These are phyloP conservation scores for Nannochloropsis salina DNA, from an alignment of 108 stramenopile species.

Conservation along the genomic window DNA sequence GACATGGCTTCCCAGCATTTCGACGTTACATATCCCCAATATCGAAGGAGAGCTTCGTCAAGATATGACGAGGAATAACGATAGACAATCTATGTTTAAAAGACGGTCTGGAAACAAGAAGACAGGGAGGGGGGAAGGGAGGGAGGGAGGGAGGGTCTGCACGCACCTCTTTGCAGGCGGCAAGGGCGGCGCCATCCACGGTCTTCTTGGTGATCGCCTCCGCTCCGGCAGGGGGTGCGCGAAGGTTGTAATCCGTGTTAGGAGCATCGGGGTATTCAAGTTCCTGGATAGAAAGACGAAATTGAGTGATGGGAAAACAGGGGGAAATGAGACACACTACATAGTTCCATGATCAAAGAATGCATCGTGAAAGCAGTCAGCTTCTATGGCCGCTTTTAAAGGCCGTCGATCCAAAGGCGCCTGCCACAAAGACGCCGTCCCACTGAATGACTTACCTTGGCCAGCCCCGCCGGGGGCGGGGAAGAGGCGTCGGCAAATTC, in stretches of 20 bases:
- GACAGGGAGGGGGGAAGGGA: neutral
- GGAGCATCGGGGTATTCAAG: slow-evolving; percentile 92
- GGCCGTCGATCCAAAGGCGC: too few species aligned
- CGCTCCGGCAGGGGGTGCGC: slow-evolving; percentile 67
- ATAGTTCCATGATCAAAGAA: neutral
- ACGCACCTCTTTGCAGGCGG: slow-evolving; percentile 31
- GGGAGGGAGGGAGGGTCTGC: neutral
- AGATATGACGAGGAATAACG: neutral
- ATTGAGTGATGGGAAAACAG: slow-evolving; percentile 75
- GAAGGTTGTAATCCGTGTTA: slow-evolving; percentile 87
- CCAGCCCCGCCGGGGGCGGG: slow-evolving; percentile 83
- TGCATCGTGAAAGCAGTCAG: neutral
- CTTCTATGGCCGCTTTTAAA: too few species aligned
- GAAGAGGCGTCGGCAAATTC: slow-evolving; percentile 83
- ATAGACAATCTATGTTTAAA: neutral
- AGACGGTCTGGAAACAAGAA: neutral
- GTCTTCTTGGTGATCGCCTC: slow-evolving; percentile 77
- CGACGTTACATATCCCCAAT: neutral
- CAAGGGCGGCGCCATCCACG: slow-evolving; percentile 67
- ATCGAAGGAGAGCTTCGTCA: neutral
- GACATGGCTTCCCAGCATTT: too few species aligned
- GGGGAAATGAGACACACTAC: neutral
- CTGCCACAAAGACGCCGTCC: neutral
- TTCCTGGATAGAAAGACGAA: slow-evolving; percentile 82
- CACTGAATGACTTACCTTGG: slow-evolving; percentile 57